Conservation (phyloP, 1,139 yeast genomes). For the Lipomyces yarrowii region DNA sequence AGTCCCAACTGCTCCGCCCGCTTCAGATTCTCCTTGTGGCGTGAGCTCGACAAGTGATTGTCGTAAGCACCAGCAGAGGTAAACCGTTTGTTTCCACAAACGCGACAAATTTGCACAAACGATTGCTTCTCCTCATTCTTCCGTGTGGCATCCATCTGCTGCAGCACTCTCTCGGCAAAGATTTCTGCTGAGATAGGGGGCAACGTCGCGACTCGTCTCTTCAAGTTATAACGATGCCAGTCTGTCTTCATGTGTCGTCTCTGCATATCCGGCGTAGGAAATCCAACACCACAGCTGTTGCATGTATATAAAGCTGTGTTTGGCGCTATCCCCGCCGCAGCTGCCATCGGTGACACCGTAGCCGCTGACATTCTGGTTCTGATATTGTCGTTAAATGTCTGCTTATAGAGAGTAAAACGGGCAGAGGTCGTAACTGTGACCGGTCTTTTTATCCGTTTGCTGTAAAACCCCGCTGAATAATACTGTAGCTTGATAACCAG, state of each 20-base stretch:
- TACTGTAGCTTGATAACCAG: neutral
- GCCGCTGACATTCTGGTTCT: constrained; percentile 4
- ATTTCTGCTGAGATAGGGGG: constrained; percentile 78
- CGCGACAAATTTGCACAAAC: constrained; percentile 31
- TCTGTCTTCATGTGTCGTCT: constrained; percentile 93
- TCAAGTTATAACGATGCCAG: constrained; percentile 92
- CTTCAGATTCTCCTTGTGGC: constrained; percentile 30
- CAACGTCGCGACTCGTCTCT: constrained; percentile 84
- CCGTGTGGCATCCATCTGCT: constrained; percentile 33
- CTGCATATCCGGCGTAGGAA: constrained; percentile 77
- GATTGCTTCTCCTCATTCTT: constrained; percentile 40
- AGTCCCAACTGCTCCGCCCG: constrained; percentile 16
- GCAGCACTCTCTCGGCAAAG: constrained; percentile 72
- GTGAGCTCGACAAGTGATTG: constrained; percentile 34
- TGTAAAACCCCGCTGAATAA: neutral
- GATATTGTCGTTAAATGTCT: neutral
- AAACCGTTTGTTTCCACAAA: constrained; percentile 34
- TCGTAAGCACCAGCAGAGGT: constrained; percentile 36
- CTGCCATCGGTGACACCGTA: neutral
- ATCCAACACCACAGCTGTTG: constrained; percentile 81
- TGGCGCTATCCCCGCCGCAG: neutral
- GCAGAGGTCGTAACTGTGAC: neutral
- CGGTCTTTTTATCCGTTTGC: neutral
- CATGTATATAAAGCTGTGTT: constrained; percentile 55
- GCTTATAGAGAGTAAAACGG: neutral